Evolutionary conservation across 2,329 filamentous ascomycete species (phyloP), one percentile per base, ranked within the genome.

Genomic region (Penicillium thymicola): DNA sequence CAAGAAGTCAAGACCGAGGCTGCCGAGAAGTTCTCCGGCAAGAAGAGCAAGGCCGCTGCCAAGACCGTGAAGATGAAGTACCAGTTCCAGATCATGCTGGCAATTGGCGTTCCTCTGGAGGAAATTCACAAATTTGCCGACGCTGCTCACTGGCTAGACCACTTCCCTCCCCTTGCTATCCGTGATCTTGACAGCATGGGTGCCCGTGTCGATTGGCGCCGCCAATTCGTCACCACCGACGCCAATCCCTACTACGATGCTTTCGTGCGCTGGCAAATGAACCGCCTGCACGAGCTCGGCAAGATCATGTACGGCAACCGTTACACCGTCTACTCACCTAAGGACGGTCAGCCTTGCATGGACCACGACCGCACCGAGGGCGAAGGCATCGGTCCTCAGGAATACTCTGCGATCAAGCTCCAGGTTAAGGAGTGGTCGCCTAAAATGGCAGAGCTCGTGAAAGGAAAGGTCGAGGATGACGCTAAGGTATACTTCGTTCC

Each of bases 241-340:
- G 92, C 91, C 36, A 99, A 99, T 76, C 92, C 91, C 5, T 97
- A 94, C 79, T 99, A 96, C 72, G 93, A 99, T 72, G 85, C 90
- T 5, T 99, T 99, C 69, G 88, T 97, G 40, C 81, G 90, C 68
- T 99, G 94, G 94, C 94, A 97, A 77, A 97, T 97, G 90, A 92
- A 89, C 73, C 89, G 90, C 61, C 82, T 97, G 50, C 90, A 89
- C 75, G 89, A 94, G 71, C 79, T 96, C 59, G 85, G 89, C 68
- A 97, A 97, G 81, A 93, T 97, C 76, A 90, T 92, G 76, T 95
- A 94, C 68, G 92, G 91, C 54, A 94, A 91, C 79, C 81, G 92
- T 67, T 96, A 97, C 74, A 97, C 93, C 7, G 88, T 97, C 63
- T 96, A 97, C 81, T 90, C 86, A 23, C 89, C 90, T 57, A 96